Percentiles rank a stretch among this genome's conserved stretches.
Conservation (phyloP, 345 rosid genomes). For the Cochlearia excelsa region DNA sequence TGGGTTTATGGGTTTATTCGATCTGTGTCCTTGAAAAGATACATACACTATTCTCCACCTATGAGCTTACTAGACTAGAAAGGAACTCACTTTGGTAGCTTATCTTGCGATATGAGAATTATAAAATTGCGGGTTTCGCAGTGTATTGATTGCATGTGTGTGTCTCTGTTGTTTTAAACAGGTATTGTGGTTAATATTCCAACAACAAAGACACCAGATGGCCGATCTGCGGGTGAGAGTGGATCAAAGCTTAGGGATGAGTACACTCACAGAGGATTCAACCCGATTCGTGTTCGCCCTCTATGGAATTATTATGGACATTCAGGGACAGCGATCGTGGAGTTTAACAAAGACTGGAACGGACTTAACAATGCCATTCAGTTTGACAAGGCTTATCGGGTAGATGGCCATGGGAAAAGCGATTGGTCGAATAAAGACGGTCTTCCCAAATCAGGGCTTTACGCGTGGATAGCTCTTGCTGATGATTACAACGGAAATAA, state of each 20-base stretch:
- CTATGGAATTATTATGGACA: constrained; percentile 79
- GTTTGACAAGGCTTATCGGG: constrained; percentile 83
- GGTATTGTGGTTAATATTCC: constrained; percentile 88
- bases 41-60: too few relatives aligned
- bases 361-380: constrained; percentile 78
- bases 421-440: constrained; percentile 52
- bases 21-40: neutral
- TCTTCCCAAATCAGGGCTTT: constrained; percentile 52
- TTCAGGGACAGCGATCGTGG: constrained; percentile 83
- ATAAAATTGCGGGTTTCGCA: neutral
- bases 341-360: constrained; percentile 83
- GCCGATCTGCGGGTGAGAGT: constrained; percentile 73
- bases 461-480: constrained; percentile 88
- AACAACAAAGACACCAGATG: constrained; percentile 53
- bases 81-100: too few relatives aligned
- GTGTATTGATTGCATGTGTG: constrained; percentile 6
- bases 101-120: too few relatives aligned
- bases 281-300: constrained; percentile 75
- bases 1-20: neutral
- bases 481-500: constrained; percentile 66
- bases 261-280: constrained; percentile 73
- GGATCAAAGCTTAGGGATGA: constrained; percentile 93
- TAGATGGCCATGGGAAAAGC: constrained; percentile 69
- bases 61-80: too few relatives aligned
- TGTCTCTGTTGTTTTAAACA: neutral